phyloP scores from a whole-genome alignment of 768 basidiomycete species.

The Collybiopsis confluens region DNA sequence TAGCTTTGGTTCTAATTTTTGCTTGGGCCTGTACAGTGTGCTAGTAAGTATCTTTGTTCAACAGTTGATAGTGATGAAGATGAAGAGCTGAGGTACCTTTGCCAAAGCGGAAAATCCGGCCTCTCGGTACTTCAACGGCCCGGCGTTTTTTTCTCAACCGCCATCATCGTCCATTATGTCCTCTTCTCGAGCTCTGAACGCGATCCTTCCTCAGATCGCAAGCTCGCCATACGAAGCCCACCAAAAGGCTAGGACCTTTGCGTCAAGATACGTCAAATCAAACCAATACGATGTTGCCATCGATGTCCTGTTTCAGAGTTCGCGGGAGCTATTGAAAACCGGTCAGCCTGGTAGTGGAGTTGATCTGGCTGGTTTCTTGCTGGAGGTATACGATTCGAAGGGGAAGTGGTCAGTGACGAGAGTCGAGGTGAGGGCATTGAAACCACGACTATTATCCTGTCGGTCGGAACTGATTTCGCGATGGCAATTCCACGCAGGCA shows the following conservation, averaged over 20 bases:
- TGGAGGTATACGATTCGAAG: slow-evolving; percentile 80
- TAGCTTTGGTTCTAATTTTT: too few relatives aligned
- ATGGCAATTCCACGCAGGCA: too few relatives aligned
- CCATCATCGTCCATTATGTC: slow-evolving; percentile 18
- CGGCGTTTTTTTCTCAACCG: too few relatives aligned
- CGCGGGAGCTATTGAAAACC: slow-evolving; percentile 82
- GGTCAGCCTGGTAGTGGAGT: slow-evolving; percentile 88
- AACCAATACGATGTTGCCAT: slow-evolving; percentile 82
- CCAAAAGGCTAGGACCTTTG: slow-evolving; percentile 95
- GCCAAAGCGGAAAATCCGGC: too few relatives aligned
- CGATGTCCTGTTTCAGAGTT: slow-evolving; percentile 88
- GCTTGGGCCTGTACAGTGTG: too few relatives aligned
- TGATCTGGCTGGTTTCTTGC: slow-evolving; percentile 74
- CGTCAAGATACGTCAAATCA: slow-evolving; percentile 80
- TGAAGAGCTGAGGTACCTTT: too few relatives aligned
- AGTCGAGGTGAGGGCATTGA: slow-evolving; percentile 74
- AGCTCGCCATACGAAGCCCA: slow-evolving; percentile 89
- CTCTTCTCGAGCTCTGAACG: slow-evolving; percentile 65
- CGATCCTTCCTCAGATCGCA: slow-evolving; percentile 69
- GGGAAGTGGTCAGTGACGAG: slow-evolving; percentile 72
- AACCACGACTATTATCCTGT: too few relatives aligned
- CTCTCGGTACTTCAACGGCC: too few relatives aligned
- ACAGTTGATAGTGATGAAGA: too few relatives aligned
- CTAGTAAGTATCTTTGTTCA: too few relatives aligned
- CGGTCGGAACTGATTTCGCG: too few relatives aligned